Conservation (phyloP, 2,329 filamentous ascomycete species). For the Botryotinia convoluta region DNA sequence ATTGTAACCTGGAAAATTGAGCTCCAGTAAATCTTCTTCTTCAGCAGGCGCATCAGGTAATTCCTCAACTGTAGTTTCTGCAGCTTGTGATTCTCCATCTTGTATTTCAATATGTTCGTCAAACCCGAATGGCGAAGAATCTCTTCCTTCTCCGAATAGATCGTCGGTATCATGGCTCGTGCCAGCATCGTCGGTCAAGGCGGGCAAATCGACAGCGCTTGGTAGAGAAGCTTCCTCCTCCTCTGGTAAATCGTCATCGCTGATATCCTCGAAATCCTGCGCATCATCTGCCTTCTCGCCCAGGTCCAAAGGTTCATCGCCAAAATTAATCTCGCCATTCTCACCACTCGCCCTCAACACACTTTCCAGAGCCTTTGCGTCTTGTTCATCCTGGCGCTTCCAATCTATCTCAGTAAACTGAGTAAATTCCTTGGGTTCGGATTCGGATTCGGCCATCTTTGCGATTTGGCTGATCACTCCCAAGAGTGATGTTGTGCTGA, state of each 20-base stretch:
- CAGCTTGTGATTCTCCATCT: slow-evolving; percentile 19
- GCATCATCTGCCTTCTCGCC: slow-evolving; percentile 88
- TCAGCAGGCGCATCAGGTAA: slow-evolving; percentile 28
- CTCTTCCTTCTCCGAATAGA: slow-evolving; percentile 61
- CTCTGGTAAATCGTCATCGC: slow-evolving; percentile 85
- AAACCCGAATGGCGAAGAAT: slow-evolving; percentile 34
- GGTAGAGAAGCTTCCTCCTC: slow-evolving; percentile 55
- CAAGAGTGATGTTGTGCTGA: slow-evolving; percentile 15
- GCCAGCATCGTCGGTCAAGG: slow-evolving; percentile 54
- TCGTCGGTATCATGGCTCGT: slow-evolving; percentile 60
- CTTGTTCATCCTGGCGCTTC: slow-evolving; percentile 47
- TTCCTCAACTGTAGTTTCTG: slow-evolving; percentile 25
- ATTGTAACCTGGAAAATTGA: slow-evolving; percentile 46
- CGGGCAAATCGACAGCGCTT: slow-evolving; percentile 32
- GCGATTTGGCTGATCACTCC: slow-evolving; percentile 15
- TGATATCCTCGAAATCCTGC: slow-evolving; percentile 85
- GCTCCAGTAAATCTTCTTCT: slow-evolving; percentile 36
- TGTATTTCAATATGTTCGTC: slow-evolving; percentile 30
- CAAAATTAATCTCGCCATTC: slow-evolving; percentile 44
- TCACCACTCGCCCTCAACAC: slow-evolving; percentile 42
- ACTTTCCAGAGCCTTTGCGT: slow-evolving; percentile 48
- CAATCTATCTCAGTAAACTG: slow-evolving; percentile 40
- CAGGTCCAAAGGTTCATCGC: slow-evolving; percentile 54
- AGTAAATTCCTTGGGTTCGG: slow-evolving; percentile 12
- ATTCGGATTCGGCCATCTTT: slow-evolving; percentile 26